phyloP scores from a whole-genome alignment of 495 filamentous ascomycete genomes.

The Glutinoglossum americanum region DNA sequence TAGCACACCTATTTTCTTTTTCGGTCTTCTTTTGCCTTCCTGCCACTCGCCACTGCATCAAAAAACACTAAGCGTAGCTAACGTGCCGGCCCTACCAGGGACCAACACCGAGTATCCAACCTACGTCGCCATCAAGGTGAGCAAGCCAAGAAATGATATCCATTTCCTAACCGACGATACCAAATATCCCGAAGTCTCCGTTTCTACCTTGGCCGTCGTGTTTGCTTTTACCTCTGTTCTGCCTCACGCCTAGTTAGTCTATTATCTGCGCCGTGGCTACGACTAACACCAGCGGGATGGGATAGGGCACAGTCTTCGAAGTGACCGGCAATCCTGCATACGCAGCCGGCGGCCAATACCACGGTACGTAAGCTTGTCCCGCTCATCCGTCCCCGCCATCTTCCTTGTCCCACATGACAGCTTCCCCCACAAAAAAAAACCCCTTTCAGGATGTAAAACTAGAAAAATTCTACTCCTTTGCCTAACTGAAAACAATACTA shows the following conservation, averaged over 20 bases:
- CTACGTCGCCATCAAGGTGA: constrained; percentile 75
- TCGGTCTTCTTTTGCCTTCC: too few relatives aligned
- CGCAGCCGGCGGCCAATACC: constrained; percentile 59
- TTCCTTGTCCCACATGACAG: neutral
- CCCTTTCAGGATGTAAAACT: too few relatives aligned
- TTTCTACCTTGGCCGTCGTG: too few relatives aligned
- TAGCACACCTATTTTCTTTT: too few relatives aligned
- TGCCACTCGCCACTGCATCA: neutral
- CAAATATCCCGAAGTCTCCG: too few relatives aligned
- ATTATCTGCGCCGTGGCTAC: neutral
- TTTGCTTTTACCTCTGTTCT: neutral
- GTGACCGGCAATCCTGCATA: constrained; percentile 76
- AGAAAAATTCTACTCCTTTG: neutral
- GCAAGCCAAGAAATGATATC: neutral
- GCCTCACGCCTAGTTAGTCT: too few relatives aligned
- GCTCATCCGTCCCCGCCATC: neutral
- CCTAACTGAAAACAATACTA: neutral
- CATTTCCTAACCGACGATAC: too few relatives aligned
- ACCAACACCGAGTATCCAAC: constrained; percentile 45
- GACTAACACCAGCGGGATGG: constrained; percentile 4
- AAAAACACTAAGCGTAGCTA: neutral
- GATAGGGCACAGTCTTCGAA: constrained; percentile 72
- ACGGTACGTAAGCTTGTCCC: constrained; percentile 32
- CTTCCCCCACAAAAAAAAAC: too few relatives aligned
- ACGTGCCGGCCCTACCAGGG: constrained; percentile 16